phyloP scores from a whole-genome alignment of 441 rosid genomes.

The Croton setiger region DNA sequence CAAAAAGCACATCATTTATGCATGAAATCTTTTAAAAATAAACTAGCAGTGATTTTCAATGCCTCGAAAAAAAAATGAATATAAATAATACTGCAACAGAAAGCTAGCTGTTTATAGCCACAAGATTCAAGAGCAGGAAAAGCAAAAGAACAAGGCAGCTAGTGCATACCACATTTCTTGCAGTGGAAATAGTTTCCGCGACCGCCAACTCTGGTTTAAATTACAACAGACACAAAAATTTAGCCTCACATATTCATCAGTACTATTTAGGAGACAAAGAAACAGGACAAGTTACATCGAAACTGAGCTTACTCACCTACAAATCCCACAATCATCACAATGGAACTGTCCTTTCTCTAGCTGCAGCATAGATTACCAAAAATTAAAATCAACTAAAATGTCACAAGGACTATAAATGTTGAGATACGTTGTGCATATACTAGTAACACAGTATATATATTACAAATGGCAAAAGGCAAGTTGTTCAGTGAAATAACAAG shows the following conservation, averaged over 20 bases:
- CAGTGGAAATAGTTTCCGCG: constrained; percentile 80
- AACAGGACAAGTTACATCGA: background rate
- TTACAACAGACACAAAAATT: background rate
- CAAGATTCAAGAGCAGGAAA: constrained; percentile 1
- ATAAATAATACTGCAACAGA: background rate
- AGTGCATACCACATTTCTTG: constrained; percentile 80
- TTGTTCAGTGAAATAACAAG: background rate
- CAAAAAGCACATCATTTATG: background rate
- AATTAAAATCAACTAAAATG: constrained; percentile 17
- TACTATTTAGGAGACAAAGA: background rate
- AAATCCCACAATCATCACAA: constrained; percentile 96
- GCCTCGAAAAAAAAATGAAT: background rate
- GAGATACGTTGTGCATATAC: too few relatives aligned
- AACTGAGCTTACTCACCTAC: constrained; percentile 51
- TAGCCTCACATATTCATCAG: background rate
- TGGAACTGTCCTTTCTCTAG: constrained; percentile 73
- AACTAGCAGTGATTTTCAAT: background rate
- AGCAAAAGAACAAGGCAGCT: background rate
- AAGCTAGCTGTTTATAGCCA: background rate
- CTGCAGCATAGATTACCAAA: constrained; percentile 27
- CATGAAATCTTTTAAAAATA: background rate
- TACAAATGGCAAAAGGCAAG: background rate
- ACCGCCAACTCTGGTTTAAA: constrained; percentile 74
- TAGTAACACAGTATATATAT: background rate
- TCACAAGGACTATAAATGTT: too few relatives aligned